Evolutionary conservation across 768 basidiomycete species (phyloP).

Genomic region (Sistotremastrum suecicum): DNA sequence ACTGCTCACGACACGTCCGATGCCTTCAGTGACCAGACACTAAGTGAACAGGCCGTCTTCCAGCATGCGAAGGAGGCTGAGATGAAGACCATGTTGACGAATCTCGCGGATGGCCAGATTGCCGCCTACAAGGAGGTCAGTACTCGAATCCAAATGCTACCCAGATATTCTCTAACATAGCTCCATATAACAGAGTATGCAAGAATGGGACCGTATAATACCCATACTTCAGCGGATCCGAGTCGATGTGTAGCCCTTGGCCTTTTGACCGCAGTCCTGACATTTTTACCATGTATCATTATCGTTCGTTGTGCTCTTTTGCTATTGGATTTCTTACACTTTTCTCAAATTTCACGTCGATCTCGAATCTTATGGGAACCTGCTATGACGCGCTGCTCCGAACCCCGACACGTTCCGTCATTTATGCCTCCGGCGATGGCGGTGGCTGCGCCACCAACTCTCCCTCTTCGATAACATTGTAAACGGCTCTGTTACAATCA

Average conservation of each 20-base stretch:
- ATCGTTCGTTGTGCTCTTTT: too few species aligned
- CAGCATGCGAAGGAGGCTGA: slow-evolving; percentile 84
- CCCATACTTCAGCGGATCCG: slow-evolving; percentile 87
- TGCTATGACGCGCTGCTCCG: too few species aligned
- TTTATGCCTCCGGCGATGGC: too few species aligned
- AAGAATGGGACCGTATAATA: slow-evolving; percentile 95
- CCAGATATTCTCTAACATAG: not conserved
- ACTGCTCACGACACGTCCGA: slow-evolving; percentile 92
- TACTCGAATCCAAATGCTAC: slow-evolving; percentile 3
- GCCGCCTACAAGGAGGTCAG: slow-evolving; percentile 80
- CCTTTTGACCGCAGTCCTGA: too few species aligned
- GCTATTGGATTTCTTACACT: too few species aligned
- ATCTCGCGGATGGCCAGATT: slow-evolving; percentile 87
- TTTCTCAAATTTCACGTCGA: too few species aligned
- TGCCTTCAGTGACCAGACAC: slow-evolving; percentile 90
- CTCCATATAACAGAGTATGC: slow-evolving; percentile 53
- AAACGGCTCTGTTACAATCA: too few species aligned
- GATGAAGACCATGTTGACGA: slow-evolving; percentile 90
- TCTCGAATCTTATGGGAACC: too few species aligned
- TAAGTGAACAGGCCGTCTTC: slow-evolving; percentile 83
- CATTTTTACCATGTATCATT: too few species aligned
- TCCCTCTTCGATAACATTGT: too few species aligned
- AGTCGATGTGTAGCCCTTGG: slow-evolving; percentile 55
- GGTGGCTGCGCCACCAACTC: too few species aligned
- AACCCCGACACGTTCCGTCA: too few species aligned